phyloP scores from a whole-genome alignment of 345 rosid genomes.

The Raphanus sativus region DNA sequence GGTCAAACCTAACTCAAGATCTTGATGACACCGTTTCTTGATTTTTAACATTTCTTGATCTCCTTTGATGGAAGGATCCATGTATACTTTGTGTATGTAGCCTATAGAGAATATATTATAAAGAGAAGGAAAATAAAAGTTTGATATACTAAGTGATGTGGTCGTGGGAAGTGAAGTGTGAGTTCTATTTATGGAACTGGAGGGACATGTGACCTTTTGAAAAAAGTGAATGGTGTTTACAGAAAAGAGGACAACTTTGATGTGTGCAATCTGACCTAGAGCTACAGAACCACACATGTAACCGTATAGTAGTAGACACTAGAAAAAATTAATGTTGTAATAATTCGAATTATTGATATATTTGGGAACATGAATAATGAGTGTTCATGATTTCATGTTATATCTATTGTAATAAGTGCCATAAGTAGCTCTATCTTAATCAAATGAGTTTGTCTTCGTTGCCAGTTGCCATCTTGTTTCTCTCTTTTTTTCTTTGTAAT shows the following conservation, averaged over 20 bases:
- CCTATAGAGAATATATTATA: conserved; percentile 16
- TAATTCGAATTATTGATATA: conserved; percentile 27
- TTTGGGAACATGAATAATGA: conserved; percentile 20
- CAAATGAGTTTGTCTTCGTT: conserved; percentile 38
- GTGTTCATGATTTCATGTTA: conserved; percentile 39
- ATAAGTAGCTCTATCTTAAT: conserved; percentile 39
- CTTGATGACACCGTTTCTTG: conserved; percentile 26
- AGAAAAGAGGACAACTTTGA: conserved; percentile 36
- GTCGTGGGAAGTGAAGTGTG: conserved; percentile 40
- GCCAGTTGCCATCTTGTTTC: conserved; percentile 5
- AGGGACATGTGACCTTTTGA: conserved; percentile 33
- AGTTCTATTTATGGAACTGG: conserved; percentile 37
- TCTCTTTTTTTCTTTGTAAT: neutral
- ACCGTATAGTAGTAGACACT: conserved; percentile 35
- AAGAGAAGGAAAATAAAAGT: conserved; percentile 20
- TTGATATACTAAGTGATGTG: conserved; percentile 24
- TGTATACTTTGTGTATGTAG: conserved; percentile 6
- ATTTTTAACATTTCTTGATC: conserved; percentile 13
- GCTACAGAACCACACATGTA: conserved; percentile 38
- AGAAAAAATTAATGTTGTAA: conserved; percentile 1
- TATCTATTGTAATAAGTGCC: conserved; percentile 19
- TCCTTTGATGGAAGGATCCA: conserved; percentile 25
- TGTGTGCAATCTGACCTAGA: conserved; percentile 44
- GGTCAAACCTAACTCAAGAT: conserved; percentile 62
- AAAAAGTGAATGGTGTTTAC: conserved; percentile 30